phyloP scores from a whole-genome alignment of 2,329 filamentous ascomycete species.

The Diplocarpon mali region DNA sequence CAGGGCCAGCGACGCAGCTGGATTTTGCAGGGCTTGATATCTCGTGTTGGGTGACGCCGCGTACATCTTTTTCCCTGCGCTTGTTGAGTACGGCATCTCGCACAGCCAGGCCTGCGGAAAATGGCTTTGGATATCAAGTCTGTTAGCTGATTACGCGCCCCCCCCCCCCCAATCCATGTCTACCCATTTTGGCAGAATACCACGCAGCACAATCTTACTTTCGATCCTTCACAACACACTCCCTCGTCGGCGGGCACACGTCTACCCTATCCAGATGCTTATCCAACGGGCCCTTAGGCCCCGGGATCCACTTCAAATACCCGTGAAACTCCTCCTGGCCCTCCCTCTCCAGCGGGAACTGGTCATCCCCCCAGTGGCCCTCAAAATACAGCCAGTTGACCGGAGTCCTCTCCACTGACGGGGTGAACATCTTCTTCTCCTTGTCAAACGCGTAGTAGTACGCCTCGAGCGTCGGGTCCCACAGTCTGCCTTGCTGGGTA shows the following conservation, averaged over 20 bases:
- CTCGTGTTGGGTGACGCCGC: too few relatives aligned
- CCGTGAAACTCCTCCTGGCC: slow-evolving; percentile 30
- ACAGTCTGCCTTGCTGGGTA: slow-evolving; percentile 56
- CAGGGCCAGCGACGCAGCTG: not conserved
- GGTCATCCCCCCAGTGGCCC: slow-evolving; percentile 84
- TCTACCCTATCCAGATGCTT: slow-evolving; percentile 41
- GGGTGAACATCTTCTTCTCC: slow-evolving; percentile 22
- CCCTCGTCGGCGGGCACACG: slow-evolving; percentile 10
- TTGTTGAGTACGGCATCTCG: too few relatives aligned
- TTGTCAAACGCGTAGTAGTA: slow-evolving; percentile 44
- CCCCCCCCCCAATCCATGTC: too few relatives aligned
- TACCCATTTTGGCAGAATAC: too few relatives aligned
- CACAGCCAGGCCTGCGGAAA: not conserved
- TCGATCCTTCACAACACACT: slow-evolving; percentile 6
- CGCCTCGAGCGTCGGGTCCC: slow-evolving; percentile 49
- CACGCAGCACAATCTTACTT: not conserved
- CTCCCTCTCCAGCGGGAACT: slow-evolving; percentile 50
- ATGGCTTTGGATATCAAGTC: too few relatives aligned
- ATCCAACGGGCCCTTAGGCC: slow-evolving; percentile 47
- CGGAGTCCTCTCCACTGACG: slow-evolving; percentile 60
- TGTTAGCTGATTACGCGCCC: too few relatives aligned
- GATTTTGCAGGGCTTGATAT: too few relatives aligned
- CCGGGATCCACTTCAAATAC: slow-evolving; percentile 37
- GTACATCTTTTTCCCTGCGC: too few relatives aligned
- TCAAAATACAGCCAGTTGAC: slow-evolving; percentile 78